Evolutionary conservation across 2,329 filamentous ascomycete genomes (phyloP).

Genomic region (Arthrobotrys entomopaga): DNA sequence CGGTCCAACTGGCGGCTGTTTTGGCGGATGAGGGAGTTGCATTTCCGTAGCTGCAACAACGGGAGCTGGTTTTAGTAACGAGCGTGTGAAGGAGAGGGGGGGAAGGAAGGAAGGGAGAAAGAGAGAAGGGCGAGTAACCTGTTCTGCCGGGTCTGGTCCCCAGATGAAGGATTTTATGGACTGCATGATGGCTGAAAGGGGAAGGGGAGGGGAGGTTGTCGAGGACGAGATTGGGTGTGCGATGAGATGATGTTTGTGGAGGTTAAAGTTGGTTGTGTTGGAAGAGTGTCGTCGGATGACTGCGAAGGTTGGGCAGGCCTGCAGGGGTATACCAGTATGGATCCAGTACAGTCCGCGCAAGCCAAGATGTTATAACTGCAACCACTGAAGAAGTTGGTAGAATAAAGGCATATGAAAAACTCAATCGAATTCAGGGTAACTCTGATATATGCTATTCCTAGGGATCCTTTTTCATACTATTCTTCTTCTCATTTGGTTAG

Average conservation of each 20-base stretch:
- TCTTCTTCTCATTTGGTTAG: too few relatives aligned
- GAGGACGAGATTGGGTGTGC: not conserved
- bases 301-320: too few relatives aligned
- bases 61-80: constrained; percentile 6
- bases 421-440: too few relatives aligned
- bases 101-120: constrained; percentile 57
- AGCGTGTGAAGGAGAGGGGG: not conserved
- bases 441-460: too few relatives aligned
- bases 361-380: not conserved
- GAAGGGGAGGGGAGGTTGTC: not conserved
- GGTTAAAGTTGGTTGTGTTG: constrained; percentile 1
- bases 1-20: constrained; percentile 96
- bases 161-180: constrained; percentile 85
- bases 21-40: constrained; percentile 85
- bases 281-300: not conserved
- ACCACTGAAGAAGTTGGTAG: too few relatives aligned
- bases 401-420: too few relatives aligned
- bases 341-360: too few relatives aligned
- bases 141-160: constrained; percentile 90
- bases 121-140: constrained; percentile 74
- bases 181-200: constrained; percentile 70
- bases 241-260: constrained; percentile 7
- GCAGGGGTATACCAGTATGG: too few relatives aligned
- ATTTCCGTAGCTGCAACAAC: constrained; percentile 97
- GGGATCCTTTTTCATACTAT: too few relatives aligned